Evolutionary conservation across 257 asterid genomes (phyloP), one percentile per base, ranked within the genome.

Genomic region (Petunia secreta): DNA sequence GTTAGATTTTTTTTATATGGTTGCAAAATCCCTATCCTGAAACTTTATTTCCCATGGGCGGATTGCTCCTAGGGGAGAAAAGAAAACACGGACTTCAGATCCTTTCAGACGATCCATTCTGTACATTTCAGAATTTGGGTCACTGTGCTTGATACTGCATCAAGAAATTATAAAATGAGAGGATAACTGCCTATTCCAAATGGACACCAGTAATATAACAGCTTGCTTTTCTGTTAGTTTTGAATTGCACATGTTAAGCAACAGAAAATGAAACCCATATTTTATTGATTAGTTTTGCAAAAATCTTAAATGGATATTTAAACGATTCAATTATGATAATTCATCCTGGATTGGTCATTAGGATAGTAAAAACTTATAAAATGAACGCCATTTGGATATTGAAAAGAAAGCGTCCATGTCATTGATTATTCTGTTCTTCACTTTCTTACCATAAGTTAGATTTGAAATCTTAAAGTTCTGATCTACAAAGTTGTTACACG

Each of bases 1-100:
- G 85, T 85, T 76, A 75, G 79, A 43, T 7, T 63, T 2, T 37
- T n/a, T 7, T 79, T 64, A 8, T 79, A 13, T 46, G 76, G 82
- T 58, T 37, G 55, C 65, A 50, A 73, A 71, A 36, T 2, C 50
- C 62, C 77, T 71, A 71, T 34, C 62, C 46, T 50, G 62, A 50
- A 73, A 40, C 13, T 34, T 10, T 34, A 13, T 73, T 48, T 34
- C 62, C 62, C 14, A 1, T 73, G 46, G 43, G 34, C 44, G 48
- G n/a, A 73, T 73, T 73, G 77, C 62, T 50, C 62, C 34, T 34
- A 48, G 54, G 77, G 43, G 36, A 11, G 44, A 50, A 73, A 73
- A 73, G 77, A 50, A 44, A 34, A 73, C 46, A 73, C 50, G 15
- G 16, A 69, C 75, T 0, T 73, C 62, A 50, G 62, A 73, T 73